Conservation (phyloP, 2,329 filamentous ascomycete genomes). For the Claviceps pusilla region DNA sequence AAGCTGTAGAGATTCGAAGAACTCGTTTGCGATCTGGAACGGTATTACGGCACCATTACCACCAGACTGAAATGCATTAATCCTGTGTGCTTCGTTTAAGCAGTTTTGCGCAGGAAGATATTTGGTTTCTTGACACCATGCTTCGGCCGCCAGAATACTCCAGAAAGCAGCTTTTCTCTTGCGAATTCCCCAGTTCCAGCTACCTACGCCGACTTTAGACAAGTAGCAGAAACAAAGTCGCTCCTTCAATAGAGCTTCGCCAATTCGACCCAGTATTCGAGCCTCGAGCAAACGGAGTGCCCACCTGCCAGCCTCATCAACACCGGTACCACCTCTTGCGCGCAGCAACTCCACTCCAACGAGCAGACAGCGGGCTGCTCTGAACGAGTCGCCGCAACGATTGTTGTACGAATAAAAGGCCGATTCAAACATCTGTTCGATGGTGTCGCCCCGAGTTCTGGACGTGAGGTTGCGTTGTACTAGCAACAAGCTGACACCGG, state of each 20-base stretch:
- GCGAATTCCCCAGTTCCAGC: slow-evolving; percentile 53
- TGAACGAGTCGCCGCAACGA: slow-evolving; percentile 64
- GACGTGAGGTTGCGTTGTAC: slow-evolving; percentile 56
- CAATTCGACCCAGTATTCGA: slow-evolving; percentile 56
- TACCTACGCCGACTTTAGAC: slow-evolving; percentile 52
- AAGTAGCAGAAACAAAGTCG: slow-evolving; percentile 73
- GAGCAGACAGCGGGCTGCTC: slow-evolving; percentile 62
- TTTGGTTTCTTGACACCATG: slow-evolving; percentile 67
- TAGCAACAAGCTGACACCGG: slow-evolving; percentile 67
- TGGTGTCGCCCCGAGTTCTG: slow-evolving; percentile 63
- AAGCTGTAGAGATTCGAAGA: slow-evolving; percentile 36
- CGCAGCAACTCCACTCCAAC: slow-evolving; percentile 71
- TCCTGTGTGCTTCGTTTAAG: slow-evolving; percentile 50
- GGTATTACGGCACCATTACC: slow-evolving; percentile 33
- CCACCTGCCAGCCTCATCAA: slow-evolving; percentile 82
- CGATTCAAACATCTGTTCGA: slow-evolving; percentile 78
- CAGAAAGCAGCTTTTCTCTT: slow-evolving; percentile 79
- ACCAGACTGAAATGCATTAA: slow-evolving; percentile 35
- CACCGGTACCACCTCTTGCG: slow-evolving; percentile 60
- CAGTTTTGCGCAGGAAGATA: slow-evolving; percentile 64
- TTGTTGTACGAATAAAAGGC: slow-evolving; percentile 87
- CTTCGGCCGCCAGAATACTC: slow-evolving; percentile 68
- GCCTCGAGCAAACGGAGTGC: slow-evolving; percentile 66
- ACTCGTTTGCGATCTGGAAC: slow-evolving; percentile 35
- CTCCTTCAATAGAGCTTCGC: slow-evolving; percentile 73